Percentiles rank a stretch among this genome's conserved stretches.
Conservation (phyloP, 768 basidiomycete species). For the Tricholoma terreum region DNA sequence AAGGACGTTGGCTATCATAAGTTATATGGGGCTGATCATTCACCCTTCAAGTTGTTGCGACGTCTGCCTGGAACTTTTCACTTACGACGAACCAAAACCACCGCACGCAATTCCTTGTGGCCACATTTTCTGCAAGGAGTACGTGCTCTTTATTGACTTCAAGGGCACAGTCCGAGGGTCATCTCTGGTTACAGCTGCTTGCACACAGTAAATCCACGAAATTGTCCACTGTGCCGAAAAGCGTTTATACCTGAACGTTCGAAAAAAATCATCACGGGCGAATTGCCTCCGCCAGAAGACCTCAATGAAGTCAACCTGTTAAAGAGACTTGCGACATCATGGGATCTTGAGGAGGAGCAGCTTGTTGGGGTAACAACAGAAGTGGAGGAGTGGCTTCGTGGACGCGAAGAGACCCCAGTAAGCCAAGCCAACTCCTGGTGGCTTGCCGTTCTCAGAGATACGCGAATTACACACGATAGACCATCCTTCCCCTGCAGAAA, state of each 20-base stretch:
- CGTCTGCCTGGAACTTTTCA: conserved; percentile 67
- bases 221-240: conserved; percentile 18
- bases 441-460: conserved; percentile 1
- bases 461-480: background rate
- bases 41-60: conserved; percentile 74
- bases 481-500: conserved; percentile 25
- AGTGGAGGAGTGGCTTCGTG: conserved; percentile 49
- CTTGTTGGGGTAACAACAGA: conserved; percentile 39
- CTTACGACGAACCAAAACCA: conserved; percentile 47
- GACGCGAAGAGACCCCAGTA: conserved; percentile 38
- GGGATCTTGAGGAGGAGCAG: conserved; percentile 38
- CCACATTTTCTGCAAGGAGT: conserved; percentile 72
- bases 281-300: conserved; percentile 31
- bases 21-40: conserved; percentile 45
- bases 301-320: conserved; percentile 35
- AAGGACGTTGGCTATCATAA: background rate
- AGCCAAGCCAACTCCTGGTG: conserved; percentile 19
- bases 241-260: conserved; percentile 16
- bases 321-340: conserved; percentile 34
- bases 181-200: conserved; percentile 13
- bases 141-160: conserved; percentile 25
- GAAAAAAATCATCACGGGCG: conserved; percentile 18
- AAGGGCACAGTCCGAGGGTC: background rate
- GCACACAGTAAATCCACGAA: conserved; percentile 9
- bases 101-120: conserved; percentile 77